Evolutionary conservation across 2,329 filamentous ascomycete genomes (phyloP), one percentile per base, ranked within the genome.

Genomic region (Aspergillus novofumigatus): DNA sequence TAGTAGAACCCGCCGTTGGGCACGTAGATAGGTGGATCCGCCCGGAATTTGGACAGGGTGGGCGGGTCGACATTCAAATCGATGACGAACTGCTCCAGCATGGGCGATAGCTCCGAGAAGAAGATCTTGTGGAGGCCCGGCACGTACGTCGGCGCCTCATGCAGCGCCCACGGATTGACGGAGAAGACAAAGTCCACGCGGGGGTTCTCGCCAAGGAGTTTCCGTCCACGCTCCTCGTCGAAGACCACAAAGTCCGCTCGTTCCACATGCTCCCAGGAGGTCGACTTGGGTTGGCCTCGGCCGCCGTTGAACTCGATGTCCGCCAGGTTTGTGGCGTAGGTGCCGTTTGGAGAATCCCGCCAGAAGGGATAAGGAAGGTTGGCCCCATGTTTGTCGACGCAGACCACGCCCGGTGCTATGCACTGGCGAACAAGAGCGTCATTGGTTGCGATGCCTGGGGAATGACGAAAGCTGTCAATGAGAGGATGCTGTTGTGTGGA

Each of bases 181-280:
- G 54, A 21, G 42, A 55, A 49, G 21, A 55, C 41, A 5, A 55
- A 55, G 2, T 55, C 49, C 10, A 55, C 41, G 49, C 23, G 38
- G 14, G 54, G 54, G 4, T 44, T 26, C 3, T 51, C 17, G 29
- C 54, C 54, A 2, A 55, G 54, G 42, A 55, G 25, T 3, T 38
- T 21, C 3, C 25, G 6, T 3, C 26, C 54, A 20, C 54, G 54
- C n/a, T 41, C 20, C 23, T 55, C 54, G 21, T 55, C 49, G 42
- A 55, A 55, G 11, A 55, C 42, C 8, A 55, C 38, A 42, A 55
- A 55, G 29, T 38, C 29, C 9, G 54, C 54, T 79, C 20, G 42
- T 11, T 21, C 42, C 8, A 45, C 42, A 7, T 45, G 42, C 20
- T 45, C 58, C 20, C 58, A 47, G 5, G 59, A 53, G 21, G 52